Evolutionary conservation across 768 basidiomycete genomes (phyloP), one percentile per base, ranked within the genome.

Genomic region (Rhodotorula babjevae): DNA sequence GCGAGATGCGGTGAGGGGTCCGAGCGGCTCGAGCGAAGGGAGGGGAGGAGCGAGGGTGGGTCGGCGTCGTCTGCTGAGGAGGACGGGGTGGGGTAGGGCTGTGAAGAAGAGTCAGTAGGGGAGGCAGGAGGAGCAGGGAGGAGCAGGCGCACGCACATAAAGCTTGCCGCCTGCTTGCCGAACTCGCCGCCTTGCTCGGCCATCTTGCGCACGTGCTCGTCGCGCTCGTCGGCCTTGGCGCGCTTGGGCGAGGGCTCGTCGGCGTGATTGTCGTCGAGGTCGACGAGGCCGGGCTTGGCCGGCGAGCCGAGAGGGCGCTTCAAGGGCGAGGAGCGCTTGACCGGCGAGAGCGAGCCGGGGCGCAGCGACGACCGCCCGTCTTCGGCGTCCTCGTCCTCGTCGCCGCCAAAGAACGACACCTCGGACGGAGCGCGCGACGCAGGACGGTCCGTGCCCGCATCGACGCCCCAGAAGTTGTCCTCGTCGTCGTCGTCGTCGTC

Each of bases 401-500:
- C 27, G 44, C 27, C 46, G 62, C 31, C 12, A 15, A 33, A 21
- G 61, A 63, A 42, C 18, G 68, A 42, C 10, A 61, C 53, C 42
- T 62, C 50, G 3, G 58, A 59, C 14, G 40, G 25, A 0, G 65
- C 40, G 0, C 66, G 61, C 19, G 40, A 59, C 23, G 25, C 23
- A 0, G 61, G 29, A 0, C 66, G 61, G 36, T 65, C 71, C 2
- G 66, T 61, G 21, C 67, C 71, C 19, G 44, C 46, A 27, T 64
- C n/a, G n/a, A 72, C 29, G 1, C 67, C 80, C 68, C 79, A 72
- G 44, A 36, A 80, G 25, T 55, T 27, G 33, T 80, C 79, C 31
- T 80, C 80, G 0, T 81, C 80, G 9, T 81, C 81, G 56, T 83
- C 80, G 8, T 81, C 81, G 55, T 83, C 82, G 14, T 71, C 75